Evolutionary conservation across 2,329 filamentous ascomycete genomes (phyloP), one percentile per base, ranked within the genome.

Genomic region (Hypoxylon sp.): DNA sequence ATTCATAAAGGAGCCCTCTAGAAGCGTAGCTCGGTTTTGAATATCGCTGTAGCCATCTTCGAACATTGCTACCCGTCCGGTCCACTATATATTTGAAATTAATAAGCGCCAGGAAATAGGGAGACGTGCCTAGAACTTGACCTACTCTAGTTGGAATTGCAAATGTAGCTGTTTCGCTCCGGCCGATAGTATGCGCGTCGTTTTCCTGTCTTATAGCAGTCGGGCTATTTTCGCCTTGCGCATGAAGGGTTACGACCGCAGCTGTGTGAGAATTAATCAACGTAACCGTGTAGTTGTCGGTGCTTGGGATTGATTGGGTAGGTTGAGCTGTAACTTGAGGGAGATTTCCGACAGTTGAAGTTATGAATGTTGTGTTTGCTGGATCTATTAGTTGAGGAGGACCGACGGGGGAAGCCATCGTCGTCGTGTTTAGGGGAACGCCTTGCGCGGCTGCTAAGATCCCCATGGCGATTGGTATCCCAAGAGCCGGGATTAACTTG

Each of bases 231-330:
- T 13, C 48, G 21, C 68, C 71, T 32, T 60, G 38, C 6, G 3
- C 53, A 52, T 72, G 71, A 2, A 48, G 7, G 3, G 73, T 74
- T 5, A 60, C 56, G 19, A 74, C 56, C 2, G 67, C 57, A 3
- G 62, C 67, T 9, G 71, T 74, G 58, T 75, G 73, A 25, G 61
- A 72, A 58, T 75, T 75, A 5, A 73, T 43, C 14, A 74, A 21
- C 2, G 69, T 74, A 30, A 75, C 60, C 11, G 68, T 41, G 38
- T 70, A 74, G 9, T 71, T 32, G 11, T 56, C 52, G 30, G n/a
- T 43, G 17, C 11, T 4, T 11, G 46, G 10, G 2, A 19, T 10
- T 13, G n/a, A 43, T 7, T 43, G 38, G 2, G 28, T 41, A 21
- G 48, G 23, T 11, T 48, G 2, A 41, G 45, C 21, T 14, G 46